Conservation (phyloP, 768 basidiomycete genomes). For the Pleurotus tuber-regium region DNA sequence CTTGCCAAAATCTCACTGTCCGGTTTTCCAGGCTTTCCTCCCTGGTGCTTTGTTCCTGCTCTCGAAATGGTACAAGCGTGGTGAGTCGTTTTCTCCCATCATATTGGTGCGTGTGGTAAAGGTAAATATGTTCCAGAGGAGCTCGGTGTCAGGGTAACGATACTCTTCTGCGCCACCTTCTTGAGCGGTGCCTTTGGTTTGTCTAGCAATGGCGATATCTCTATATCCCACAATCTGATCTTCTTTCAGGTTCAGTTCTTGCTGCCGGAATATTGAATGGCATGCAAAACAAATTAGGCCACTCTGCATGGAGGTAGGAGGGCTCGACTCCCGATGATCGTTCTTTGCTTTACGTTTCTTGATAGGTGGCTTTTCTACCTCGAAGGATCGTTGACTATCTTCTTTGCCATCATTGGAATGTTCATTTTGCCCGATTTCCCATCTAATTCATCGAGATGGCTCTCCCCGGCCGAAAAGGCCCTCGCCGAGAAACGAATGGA, state of each 20-base stretch:
- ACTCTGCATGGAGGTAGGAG: slow-evolving; percentile 44
- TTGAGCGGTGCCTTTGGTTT: slow-evolving; percentile 52
- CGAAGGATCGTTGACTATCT: slow-evolving; percentile 38
- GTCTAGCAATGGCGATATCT: neutral
- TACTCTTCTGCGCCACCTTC: slow-evolving; percentile 47
- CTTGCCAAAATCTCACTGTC: slow-evolving; percentile 33
- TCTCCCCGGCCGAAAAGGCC: slow-evolving; percentile 32
- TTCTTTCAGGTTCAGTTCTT: slow-evolving; percentile 29
- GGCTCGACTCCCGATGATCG: neutral
- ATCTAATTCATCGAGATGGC: slow-evolving; percentile 29
- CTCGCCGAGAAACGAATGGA: slow-evolving; percentile 46
- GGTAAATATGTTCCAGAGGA: neutral
- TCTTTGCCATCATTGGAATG: slow-evolving; percentile 37
- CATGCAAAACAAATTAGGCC: slow-evolving; percentile 43
- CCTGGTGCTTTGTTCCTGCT: slow-evolving; percentile 33
- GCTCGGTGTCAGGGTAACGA: slow-evolving; percentile 27
- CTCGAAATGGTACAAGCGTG: slow-evolving; percentile 38
- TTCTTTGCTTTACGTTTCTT: neutral
- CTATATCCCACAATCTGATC: neutral
- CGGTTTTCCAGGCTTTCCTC: slow-evolving; percentile 25
- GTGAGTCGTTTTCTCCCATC: neutral
- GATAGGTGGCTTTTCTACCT: slow-evolving; percentile 45
- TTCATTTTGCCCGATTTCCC: slow-evolving; percentile 48
- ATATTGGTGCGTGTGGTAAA: neutral
- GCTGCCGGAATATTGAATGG: slow-evolving; percentile 43